Conservation (phyloP, 108 stramenopile species). For the Fragilaria radians region DNA sequence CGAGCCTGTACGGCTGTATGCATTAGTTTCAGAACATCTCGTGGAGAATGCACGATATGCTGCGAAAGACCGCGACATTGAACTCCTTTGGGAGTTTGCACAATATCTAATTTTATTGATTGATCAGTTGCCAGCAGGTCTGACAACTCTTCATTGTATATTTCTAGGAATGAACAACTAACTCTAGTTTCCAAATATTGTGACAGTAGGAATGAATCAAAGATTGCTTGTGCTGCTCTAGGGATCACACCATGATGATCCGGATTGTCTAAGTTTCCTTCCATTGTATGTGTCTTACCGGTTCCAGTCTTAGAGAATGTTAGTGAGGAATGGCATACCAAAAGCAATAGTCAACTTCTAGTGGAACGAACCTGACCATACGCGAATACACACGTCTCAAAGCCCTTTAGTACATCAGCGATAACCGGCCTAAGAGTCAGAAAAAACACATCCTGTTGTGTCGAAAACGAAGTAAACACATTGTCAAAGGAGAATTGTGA, state of each 20-base stretch:
- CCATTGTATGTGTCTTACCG: conserved; percentile 86
- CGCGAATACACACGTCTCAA: conserved; percentile 53
- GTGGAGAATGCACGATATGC: conserved; percentile 50
- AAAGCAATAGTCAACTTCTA: not conserved
- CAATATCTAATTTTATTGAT: conserved; percentile 59
- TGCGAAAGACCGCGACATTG: conserved; percentile 80
- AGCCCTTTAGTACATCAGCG: conserved; percentile 67
- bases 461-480: conserved; percentile 70
- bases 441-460: conserved; percentile 74
- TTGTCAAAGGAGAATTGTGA: conserved; percentile 58
- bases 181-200: conserved; percentile 47
- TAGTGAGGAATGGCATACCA: not conserved
- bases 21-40: conserved; percentile 76
- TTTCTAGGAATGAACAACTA: conserved; percentile 81
- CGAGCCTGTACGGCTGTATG: conserved; percentile 78
- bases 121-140: conserved; percentile 57
- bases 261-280: conserved; percentile 45
- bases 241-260: conserved; percentile 67
- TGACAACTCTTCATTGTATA: conserved; percentile 91
- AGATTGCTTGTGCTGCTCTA: conserved; percentile 56
- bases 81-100: conserved; percentile 65
- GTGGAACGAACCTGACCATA: conserved; percentile 43
- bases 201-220: conserved; percentile 45
- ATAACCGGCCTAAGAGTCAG: conserved; percentile 74
- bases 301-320: conserved; percentile 32